Percentiles rank a stretch among this genome's conserved stretches.
phyloP scores from a whole-genome alignment of 306 rosid species.

The Quercus aquifolioides region DNA sequence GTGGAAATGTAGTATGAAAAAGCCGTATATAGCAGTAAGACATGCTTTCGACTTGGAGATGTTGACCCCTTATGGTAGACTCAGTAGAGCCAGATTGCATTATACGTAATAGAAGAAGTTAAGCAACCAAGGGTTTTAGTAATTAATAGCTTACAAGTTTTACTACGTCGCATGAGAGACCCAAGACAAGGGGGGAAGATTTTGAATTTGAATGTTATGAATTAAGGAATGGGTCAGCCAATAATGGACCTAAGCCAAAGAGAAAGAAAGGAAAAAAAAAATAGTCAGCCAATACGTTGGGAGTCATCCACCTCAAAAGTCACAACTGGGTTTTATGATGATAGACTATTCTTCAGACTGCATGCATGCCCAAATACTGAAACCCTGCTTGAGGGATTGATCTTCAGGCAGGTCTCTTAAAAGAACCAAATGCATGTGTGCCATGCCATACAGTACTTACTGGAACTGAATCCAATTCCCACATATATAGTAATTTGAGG shows the following conservation, averaged over 20 bases:
- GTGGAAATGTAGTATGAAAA: too few species aligned
- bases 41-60: too few species aligned
- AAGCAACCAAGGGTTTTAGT: too few species aligned
- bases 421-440: neutral
- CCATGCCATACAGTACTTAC: neutral
- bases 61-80: too few species aligned
- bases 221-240: slow-evolving; percentile 4
- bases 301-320: neutral
- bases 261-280: too few species aligned
- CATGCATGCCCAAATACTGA: neutral
- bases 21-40: too few species aligned
- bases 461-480: neutral
- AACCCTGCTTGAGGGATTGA: neutral
- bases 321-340: neutral
- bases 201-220: neutral
- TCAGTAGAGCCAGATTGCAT: too few species aligned
- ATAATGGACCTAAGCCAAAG: neutral
- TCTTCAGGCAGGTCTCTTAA: neutral
- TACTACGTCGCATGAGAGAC: neutral
- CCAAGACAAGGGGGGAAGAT: neutral
- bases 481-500: neutral
- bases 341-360: neutral
- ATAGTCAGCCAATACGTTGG: neutral
- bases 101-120: neutral
- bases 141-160: neutral